phyloP scores from a whole-genome alignment of 495 filamentous ascomycete species.

The Neurospora tetrasperma region DNA sequence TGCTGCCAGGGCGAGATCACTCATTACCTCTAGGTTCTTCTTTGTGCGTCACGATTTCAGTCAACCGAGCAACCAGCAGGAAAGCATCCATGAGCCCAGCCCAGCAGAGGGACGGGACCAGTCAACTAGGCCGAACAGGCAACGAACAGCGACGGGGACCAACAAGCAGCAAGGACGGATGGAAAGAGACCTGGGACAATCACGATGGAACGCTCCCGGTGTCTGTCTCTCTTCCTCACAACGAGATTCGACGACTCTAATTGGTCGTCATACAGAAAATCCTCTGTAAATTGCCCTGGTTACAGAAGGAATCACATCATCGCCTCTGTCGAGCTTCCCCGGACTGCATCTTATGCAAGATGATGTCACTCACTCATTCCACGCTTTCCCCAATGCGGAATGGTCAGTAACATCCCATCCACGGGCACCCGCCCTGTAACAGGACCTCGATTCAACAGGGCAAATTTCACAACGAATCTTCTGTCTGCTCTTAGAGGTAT shows the following conservation, averaged over 20 bases:
- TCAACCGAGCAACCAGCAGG: not conserved
- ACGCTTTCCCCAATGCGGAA: not conserved
- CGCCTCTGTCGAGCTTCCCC: constrained; percentile 19
- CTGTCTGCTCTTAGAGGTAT: not conserved
- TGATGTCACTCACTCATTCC: constrained; percentile 25
- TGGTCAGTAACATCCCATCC: not conserved
- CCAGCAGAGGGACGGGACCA: not conserved
- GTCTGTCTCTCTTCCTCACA: not conserved
- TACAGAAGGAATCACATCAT: constrained; percentile 18
- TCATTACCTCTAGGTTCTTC: not conserved
- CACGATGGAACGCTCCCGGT: not conserved
- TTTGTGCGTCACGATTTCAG: constrained; percentile 23
- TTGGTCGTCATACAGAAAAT: not conserved
- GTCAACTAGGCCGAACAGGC: not conserved
- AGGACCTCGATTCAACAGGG: not conserved
- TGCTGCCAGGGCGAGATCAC: not conserved
- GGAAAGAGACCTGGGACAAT: not conserved
- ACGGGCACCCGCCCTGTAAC: not conserved
- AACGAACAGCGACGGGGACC: not conserved
- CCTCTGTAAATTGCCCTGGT: too few relatives aligned
- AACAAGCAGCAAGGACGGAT: not conserved
- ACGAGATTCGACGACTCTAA: not conserved
- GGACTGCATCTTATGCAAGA: constrained; percentile 15
- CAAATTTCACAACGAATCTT: not conserved
- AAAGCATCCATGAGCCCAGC: not conserved